Evolutionary conservation across 805 yeast genomes (phyloP), one percentile per base, ranked within the genome.

Genomic region (Teunomyces gatunensis): DNA sequence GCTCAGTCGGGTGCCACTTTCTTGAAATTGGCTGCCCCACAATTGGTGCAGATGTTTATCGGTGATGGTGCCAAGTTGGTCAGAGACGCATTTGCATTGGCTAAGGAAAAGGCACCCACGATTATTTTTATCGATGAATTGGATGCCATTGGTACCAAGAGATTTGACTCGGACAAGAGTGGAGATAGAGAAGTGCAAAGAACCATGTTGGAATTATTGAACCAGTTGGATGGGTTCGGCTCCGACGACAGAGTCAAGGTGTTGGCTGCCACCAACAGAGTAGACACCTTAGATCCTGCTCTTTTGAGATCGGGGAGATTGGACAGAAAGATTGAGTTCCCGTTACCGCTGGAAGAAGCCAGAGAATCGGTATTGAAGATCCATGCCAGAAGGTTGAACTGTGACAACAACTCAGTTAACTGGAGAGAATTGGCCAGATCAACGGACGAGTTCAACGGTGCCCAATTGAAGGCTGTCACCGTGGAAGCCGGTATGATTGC

Each of bases 401-500:
- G 91, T 49, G 96, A 89, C 66, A 71, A 71, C 57, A 85, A 82
- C 50, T 83, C 87, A 34, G 90, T 94, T 54, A 94, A 94, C 73
- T 94, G 99, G 99, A 88, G 90, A 68, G 99, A 94, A 74, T 80
- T 94, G 64, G 98, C 99, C 3, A 81, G 99, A 65, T 88, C 96
- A 6, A 94, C 99, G 0, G 99, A 94, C 68, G 99, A 94, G 71
- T 94, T 94, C 69, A 94, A 94, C 63, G 99, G 99, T 64, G 99
- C 99, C 1, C 99, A 94, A 71, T 77, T 94, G 65, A 94, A 94
- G 74, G 99, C 99, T 1, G 99, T 94, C 37, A 91, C 97, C 6
- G 99, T 94, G 18, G 99, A 94, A 69, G 99, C 99, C 5, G 99
- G 99, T 64, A 94, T 94, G 99, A 94, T 94, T 71, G 99, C 99